Evolutionary conservation across 768 basidiomycete species (phyloP).

Genomic region (Termitomyces sp.): DNA sequence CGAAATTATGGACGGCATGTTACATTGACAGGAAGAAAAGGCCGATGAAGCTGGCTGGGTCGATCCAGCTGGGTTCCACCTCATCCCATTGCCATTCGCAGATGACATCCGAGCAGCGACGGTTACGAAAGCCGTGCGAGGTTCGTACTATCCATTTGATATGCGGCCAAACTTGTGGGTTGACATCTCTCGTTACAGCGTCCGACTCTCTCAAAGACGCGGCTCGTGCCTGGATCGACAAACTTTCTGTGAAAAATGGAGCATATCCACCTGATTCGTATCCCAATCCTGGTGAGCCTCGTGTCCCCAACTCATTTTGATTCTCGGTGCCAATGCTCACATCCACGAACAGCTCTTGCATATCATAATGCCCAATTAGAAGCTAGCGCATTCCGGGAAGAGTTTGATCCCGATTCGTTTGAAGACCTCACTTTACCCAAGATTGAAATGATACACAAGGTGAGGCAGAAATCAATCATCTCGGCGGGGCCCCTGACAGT

Average conservation of each 20-base stretch:
- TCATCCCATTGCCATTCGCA: conserved; percentile 89
- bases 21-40: conserved; percentile 54
- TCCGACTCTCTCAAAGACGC: conserved; percentile 60
- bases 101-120: conserved; percentile 88
- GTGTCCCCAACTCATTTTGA: background rate
- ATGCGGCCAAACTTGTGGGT: background rate
- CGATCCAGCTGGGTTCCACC: conserved; percentile 87
- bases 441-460: conserved; percentile 74
- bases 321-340: background rate
- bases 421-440: conserved; percentile 83
- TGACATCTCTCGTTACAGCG: conserved; percentile 37
- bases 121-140: conserved; percentile 57
- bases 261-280: conserved; percentile 85
- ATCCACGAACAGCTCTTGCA: conserved; percentile 54
- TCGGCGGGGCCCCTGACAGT: conserved; percentile 20
- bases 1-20: background rate
- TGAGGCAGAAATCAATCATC: conserved; percentile 27
- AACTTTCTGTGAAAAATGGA: conserved; percentile 72
- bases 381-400: conserved; percentile 88
- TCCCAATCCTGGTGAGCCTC: conserved; percentile 78
- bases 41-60: conserved; percentile 66
- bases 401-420: conserved; percentile 72
- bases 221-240: conserved; percentile 71
- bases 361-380: conserved; percentile 89
- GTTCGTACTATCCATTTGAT: conserved; percentile 28